phyloP scores from a whole-genome alignment of 2,329 filamentous ascomycete genomes.

The Talaromyces islandicus region DNA sequence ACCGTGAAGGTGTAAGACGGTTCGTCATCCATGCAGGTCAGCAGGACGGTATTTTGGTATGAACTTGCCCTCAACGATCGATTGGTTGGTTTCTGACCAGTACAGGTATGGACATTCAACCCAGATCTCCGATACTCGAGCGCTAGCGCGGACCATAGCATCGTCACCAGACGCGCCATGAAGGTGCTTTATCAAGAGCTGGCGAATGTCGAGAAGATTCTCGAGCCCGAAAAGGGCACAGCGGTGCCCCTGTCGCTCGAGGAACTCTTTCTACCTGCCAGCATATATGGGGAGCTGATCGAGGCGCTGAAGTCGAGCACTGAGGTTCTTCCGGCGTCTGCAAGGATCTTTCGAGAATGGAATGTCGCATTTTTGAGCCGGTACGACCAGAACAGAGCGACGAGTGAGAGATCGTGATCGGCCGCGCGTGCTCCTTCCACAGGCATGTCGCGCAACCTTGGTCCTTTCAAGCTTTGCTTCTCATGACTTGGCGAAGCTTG shows the following conservation, averaged over 20 bases:
- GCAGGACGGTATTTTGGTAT: conserved; percentile 32
- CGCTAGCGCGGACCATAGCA: conserved; percentile 24
- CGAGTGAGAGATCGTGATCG: not conserved
- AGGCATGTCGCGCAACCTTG: conserved; percentile 6
- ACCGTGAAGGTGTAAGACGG: conserved; percentile 50
- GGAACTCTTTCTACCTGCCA: conserved; percentile 38
- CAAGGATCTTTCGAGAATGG: conserved; percentile 50
- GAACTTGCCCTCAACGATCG: conserved; percentile 8
- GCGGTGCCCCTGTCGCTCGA: conserved; percentile 41
- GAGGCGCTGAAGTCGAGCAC: conserved; percentile 35
- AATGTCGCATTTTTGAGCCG: conserved; percentile 48
- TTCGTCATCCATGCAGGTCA: conserved; percentile 44
- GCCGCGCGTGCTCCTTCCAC: conserved; percentile 2
- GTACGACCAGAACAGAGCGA: conserved; percentile 22
- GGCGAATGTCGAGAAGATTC: conserved; percentile 25
- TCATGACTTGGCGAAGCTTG: conserved; percentile 11
- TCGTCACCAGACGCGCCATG: conserved; percentile 44
- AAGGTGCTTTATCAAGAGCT: conserved; percentile 50
- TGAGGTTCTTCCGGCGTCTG: conserved; percentile 42
- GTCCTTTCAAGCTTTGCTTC: not conserved
- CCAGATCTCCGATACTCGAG: conserved; percentile 53
- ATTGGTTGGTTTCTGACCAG: not conserved
- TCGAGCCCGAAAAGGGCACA: conserved; percentile 31
- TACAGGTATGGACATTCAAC: conserved; percentile 55
- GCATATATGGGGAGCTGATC: conserved; percentile 33